Base-by-base conservation (phyloP, 176 grass and related monocot genomes). In the Poa annua region DNA sequence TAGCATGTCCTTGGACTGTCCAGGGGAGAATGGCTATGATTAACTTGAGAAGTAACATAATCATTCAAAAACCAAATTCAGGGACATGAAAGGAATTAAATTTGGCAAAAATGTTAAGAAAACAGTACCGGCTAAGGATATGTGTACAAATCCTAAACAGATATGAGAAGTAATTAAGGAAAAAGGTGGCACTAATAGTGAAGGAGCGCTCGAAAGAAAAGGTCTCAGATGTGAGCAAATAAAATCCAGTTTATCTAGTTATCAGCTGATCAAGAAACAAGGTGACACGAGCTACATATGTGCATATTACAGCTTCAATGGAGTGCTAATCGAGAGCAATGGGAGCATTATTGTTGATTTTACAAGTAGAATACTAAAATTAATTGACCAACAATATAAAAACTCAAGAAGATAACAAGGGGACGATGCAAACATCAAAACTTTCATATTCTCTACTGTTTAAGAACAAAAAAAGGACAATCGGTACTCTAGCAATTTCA, bases 1-100 rank as follows among this genome's bases (percentile, higher is more conserved):
- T 74, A 99, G 83, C 57, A 84, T 90, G 41, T 96, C 97, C 81
- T 90, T 99, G 20, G 91, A 92, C 97, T 99, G 79, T 69, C 62
- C 69, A 77, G 21, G 74, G 73, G 83, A 86, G 6, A 62, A 80
- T 80, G 50, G 26, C 11, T 71, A 67, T 1, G 1, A 32, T 84
- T 87, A 90, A 67, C 20, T 80, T 84, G 22, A 84, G 26, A 75
- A 71, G 76, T 26, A 75, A 51, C 34, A 83, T 47, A 21, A 54
- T 44, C 20, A 54, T 48, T 68, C 29, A 60, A 74, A 50, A 57
- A 48, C 16, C 50, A 2, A 76, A 61, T 61, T 39, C 39, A 75
- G 21, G 39, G 7, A 68, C 38, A 76, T 4, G 6, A 59, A 57
- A 15, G 5, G 35, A 41, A 81, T 57, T 81, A 51, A 82, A 39